These are phyloP conservation scores for Plantago ovata DNA, from an alignment of 257 asterid species.

Conservation along the genomic window DNA sequence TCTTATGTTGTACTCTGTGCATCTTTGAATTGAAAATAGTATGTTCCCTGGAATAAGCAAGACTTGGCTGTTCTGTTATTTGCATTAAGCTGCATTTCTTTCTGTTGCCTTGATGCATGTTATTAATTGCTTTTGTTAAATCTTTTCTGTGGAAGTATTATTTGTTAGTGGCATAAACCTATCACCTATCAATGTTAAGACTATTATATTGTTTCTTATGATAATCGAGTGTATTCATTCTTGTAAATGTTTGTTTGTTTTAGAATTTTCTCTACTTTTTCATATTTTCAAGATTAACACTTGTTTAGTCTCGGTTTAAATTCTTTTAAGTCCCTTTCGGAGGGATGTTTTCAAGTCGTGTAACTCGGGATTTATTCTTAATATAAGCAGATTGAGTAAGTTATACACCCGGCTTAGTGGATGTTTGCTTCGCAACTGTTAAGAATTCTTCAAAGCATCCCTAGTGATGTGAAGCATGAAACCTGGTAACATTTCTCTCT, in stretches of 20 bases:
- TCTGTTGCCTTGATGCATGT: slow-evolving; percentile 17
- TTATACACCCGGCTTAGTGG: slow-evolving; percentile 29
- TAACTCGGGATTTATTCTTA: slow-evolving; percentile 12
- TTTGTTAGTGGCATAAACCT: slow-evolving; percentile 2
- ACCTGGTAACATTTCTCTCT: slow-evolving; percentile 37
- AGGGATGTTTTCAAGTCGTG: too few relatives aligned
- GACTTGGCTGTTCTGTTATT: slow-evolving; percentile 6
- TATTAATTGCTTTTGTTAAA: background rate
- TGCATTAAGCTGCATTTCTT: slow-evolving; percentile 11
- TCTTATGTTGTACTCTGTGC: background rate
- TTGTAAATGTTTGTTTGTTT: slow-evolving; percentile 1
- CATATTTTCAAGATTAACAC: background rate
- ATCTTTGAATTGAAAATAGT: slow-evolving; percentile 3
- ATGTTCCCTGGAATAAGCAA: slow-evolving; percentile 17
- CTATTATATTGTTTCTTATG: background rate
- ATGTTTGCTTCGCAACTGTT: slow-evolving; percentile 60
- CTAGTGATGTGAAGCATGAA: slow-evolving; percentile 41
- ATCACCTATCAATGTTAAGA: background rate
- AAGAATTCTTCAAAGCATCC: slow-evolving; percentile 55
- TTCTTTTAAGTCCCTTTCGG: background rate
- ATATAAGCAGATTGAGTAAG: slow-evolving; percentile 17
- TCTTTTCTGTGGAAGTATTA: background rate
- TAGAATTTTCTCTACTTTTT: background rate
- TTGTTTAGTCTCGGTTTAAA: background rate
- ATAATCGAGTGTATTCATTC: slow-evolving; percentile 3